Percentiles rank a stretch among this genome's conserved stretches.
These are phyloP conservation scores for Dryas octopetala DNA, from an alignment of 306 rosid genomes.

Conservation along the genomic window DNA sequence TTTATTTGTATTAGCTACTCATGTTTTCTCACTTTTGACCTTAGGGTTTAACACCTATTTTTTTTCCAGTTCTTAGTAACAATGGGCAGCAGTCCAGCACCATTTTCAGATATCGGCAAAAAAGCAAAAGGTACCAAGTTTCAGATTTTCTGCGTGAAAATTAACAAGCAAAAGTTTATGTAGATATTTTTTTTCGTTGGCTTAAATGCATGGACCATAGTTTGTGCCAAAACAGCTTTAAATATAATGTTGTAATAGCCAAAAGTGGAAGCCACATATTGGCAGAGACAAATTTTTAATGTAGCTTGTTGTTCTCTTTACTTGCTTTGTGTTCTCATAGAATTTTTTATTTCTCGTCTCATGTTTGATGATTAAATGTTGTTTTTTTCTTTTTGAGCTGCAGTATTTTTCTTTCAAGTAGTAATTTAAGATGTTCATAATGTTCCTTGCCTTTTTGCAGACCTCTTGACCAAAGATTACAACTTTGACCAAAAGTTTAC, in stretches of 20 bases:
- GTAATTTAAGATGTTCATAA: background rate
- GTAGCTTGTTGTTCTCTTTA: slow-evolving; percentile 1
- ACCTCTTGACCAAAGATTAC: slow-evolving; percentile 84
- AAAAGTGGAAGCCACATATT: background rate
- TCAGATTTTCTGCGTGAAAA: background rate
- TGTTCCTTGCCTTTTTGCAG: slow-evolving; percentile 41
- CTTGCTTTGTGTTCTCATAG: background rate
- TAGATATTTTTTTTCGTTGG: background rate
- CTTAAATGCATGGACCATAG: background rate
- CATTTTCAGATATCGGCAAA: slow-evolving; percentile 86
- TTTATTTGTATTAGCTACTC: background rate
- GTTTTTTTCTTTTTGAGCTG: background rate
- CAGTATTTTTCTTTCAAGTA: background rate
- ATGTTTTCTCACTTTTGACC: background rate
- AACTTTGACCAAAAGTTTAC: slow-evolving; percentile 79
- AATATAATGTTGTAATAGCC: background rate
- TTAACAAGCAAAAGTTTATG: background rate
- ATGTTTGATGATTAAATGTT: background rate
- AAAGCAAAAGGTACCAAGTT: slow-evolving; percentile 70
- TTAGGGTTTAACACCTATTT: slow-evolving; percentile 27
- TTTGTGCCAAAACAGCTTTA: background rate
- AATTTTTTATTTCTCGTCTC: background rate
- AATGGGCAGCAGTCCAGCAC: slow-evolving; percentile 82
- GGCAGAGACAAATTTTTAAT: background rate
- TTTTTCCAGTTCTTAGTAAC: slow-evolving; percentile 31